These are phyloP conservation scores for Colletotrichum chrysophilum DNA, from an alignment of 2,329 filamentous ascomycete species.

Conservation along the genomic window DNA sequence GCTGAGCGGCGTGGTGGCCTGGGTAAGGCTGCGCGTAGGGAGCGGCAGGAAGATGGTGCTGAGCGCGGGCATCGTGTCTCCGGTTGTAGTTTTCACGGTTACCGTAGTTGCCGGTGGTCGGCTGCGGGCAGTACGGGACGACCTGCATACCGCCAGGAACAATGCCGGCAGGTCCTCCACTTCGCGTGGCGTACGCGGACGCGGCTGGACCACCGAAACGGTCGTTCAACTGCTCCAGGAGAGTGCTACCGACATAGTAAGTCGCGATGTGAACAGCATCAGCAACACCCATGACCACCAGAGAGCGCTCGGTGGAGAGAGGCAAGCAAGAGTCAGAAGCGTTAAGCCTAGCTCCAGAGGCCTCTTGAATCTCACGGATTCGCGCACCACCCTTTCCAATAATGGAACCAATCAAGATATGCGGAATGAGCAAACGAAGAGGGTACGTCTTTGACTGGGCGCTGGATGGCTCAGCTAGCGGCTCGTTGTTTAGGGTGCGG, in stretches of 20 bases:
- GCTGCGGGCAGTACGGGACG: slow-evolving; percentile 95
- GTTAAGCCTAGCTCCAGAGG: slow-evolving; percentile 93
- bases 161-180: slow-evolving; percentile 89
- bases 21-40: slow-evolving; percentile 80
- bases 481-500: slow-evolving; percentile 96
- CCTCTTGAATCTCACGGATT: slow-evolving; percentile 98
- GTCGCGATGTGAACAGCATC: slow-evolving; percentile 99
- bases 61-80: slow-evolving; percentile 72
- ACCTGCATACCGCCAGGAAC: slow-evolving; percentile 99
- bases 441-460: slow-evolving; percentile 97
- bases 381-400: slow-evolving; percentile 96
- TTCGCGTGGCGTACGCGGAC: slow-evolving; percentile 96
- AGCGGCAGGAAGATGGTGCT: slow-evolving; percentile 71
- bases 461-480: slow-evolving; percentile 84
- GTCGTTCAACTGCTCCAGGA: slow-evolving; percentile 96
- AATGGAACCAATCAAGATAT: slow-evolving; percentile 97
- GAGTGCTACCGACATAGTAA: slow-evolving; percentile 98
- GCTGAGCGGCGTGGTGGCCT: slow-evolving; percentile 64
- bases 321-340: slow-evolving; percentile 95
- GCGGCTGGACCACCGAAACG: slow-evolving; percentile 94
- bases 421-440: slow-evolving; percentile 90
- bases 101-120: slow-evolving; percentile 90
- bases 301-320: slow-evolving; percentile 93
- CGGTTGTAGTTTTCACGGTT: slow-evolving; percentile 84
- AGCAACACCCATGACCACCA: slow-evolving; percentile 96